Evolutionary conservation across 345 rosid genomes (phyloP), one percentile per base, ranked within the genome.

Genomic region (Pugionium cornutum): DNA sequence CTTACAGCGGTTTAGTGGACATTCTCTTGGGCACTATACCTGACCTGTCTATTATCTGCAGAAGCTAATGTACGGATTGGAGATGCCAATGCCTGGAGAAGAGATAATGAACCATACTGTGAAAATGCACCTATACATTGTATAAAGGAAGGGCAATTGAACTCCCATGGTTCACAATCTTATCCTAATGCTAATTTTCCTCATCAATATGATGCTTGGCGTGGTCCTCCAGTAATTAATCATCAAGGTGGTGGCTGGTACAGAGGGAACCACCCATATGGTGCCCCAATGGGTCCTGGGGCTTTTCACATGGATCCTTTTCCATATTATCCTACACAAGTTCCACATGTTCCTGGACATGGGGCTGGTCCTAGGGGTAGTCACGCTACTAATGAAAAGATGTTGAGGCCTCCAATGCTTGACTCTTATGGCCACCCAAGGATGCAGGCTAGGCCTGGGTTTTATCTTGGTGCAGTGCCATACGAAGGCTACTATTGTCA

Each of bases 231-330:
- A 8, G 78, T 86, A 43, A 95, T 80, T 83, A 85, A 83, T 81
- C 91, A 83, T 77, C 91, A 86, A 39, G 86, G 87, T 70, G 91
- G 88, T 75, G 85, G 79, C 69, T 91, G 99, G 99, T 94, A 84
- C 73, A 79, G 92, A 81, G 95, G 87, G 52, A 95, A 89, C 76
- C 86, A 86, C 34, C 95, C 97, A 37, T 91, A 82, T 74, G 91
- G 91, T 28, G 57, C 86, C 9, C 89, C 96, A 43, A 77, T 83
- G 78, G 79, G 85, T 42, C 94, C 94, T 53, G 84, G 97, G 71
- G 86, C 88, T 49, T 95, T 86, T 77, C 91, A 85, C 10, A 68
- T 91, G 84, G 98, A 91, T 35, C 89, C 96, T 35, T 89, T 84
- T 83, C 86, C 89, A 58, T 95, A 78, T 68, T 91, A 81, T 78